Evolutionary conservation across 2,329 filamentous ascomycete species (phyloP), one percentile per base, ranked within the genome.

Genomic region (Zelopaecilomyces penicillatus): DNA sequence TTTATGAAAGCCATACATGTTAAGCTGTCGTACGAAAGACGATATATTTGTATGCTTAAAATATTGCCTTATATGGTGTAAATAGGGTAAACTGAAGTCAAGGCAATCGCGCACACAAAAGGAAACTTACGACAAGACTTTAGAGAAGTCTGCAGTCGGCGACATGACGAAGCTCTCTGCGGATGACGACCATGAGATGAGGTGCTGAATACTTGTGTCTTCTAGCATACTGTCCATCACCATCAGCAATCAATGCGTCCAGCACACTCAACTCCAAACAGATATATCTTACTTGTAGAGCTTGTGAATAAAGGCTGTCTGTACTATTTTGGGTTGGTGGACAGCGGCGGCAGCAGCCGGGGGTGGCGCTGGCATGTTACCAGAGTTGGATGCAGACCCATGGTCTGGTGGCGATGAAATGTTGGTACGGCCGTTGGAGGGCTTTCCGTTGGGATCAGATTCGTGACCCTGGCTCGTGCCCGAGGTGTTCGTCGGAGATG

Each of bases 1-100:
- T 85, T 98, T 98, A 64, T 98, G 93, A 65, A 98, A 98, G 5
- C 93, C 93, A 57, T 98, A 98, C 93, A 98, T 98, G 63, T 98
- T 98, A 41, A 98, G 70, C 68, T 98, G 93, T 40, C 93, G 82
- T 41, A 98, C 93, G 64, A 98, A 98, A 1, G 93, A 97, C 8
- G 93, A 97, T 49, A 97, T 95, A 61, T 98, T 98, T 55, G 91
- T 98, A 64, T 98, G 93, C 61, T 98, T 98, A 65, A 98, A 98
- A 63, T 98, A 98, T 79, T 95, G 89, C 44, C 91, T 95, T 19
- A 19, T 19, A 19, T 19, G 19, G 19, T 19, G 19, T 19, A 19
- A 19, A 19, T 19, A 19, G 19, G 19, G 19, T 19, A 19, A 19
- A 19, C 19, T 19, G 19, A 19, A 19, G 19, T 19, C 7, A 7